A percentile compares a stretch with the other conserved stretches of the same genome.
These are phyloP conservation scores for Tylopilus felleus DNA, from an alignment of 768 basidiomycete species.

Conservation along the genomic window DNA sequence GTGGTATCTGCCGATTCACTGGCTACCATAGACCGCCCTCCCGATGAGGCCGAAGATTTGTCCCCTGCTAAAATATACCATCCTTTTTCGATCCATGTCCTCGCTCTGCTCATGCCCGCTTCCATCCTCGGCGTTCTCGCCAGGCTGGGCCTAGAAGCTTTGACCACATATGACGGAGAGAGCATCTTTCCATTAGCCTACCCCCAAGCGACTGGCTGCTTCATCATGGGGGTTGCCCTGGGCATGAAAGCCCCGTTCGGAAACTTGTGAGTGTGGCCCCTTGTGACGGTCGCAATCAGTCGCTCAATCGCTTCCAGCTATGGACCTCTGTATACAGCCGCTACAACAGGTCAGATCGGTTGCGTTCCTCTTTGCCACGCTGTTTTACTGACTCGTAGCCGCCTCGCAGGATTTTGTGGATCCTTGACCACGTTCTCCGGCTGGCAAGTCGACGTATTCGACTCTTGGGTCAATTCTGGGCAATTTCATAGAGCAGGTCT, in stretches of 20 bases:
- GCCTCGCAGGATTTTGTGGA: constrained; percentile 78
- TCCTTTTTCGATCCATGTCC: constrained; percentile 60
- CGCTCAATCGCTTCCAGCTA: constrained; percentile 50
- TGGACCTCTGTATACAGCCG: constrained; percentile 80
- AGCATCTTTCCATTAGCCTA: constrained; percentile 83
- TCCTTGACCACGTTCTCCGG: constrained; percentile 95
- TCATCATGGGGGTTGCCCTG: constrained; percentile 83
- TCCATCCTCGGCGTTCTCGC: constrained; percentile 86
- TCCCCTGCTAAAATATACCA: constrained; percentile 38
- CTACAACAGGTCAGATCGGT: constrained; percentile 68
- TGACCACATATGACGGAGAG: constrained; percentile 69
- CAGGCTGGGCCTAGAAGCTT: constrained; percentile 71
- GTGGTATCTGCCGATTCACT: constrained; percentile 37
- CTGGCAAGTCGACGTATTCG: constrained; percentile 89
- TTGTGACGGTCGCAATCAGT: constrained; percentile 3
- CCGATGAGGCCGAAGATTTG: constrained; percentile 30
- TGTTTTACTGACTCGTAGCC: background rate
- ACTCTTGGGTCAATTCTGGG: constrained; percentile 74
- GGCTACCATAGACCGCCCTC: constrained; percentile 41
- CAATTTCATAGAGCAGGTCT: constrained; percentile 59
- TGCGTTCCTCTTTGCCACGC: background rate
- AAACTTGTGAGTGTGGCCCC: constrained; percentile 55
- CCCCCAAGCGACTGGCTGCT: constrained; percentile 83
- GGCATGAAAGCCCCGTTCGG: constrained; percentile 70
- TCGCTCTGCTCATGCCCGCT: constrained; percentile 72